Evolutionary conservation across 148 eudicot genomes (phyloP), one percentile per base, ranked within the genome.

Genomic region (Rhododendron vialii): DNA sequence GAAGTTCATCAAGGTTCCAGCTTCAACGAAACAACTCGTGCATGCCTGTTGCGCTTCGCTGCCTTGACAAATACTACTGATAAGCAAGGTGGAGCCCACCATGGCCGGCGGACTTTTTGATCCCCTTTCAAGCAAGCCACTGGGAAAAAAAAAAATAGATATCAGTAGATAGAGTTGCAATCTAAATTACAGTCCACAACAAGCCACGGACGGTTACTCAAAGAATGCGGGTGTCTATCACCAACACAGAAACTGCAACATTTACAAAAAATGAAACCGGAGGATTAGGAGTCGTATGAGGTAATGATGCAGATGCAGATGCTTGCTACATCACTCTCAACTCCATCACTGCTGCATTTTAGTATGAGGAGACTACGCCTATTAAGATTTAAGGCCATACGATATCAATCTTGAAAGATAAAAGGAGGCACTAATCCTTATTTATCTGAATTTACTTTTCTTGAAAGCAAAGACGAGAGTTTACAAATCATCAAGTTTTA

Each of bases 91-190:
- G 99, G 99, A 59, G 99, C 98, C 99, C 99, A 96, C 99, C 99
- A 96, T 8, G 98, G 98, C 30, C 94, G 89, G 12, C 92, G 93
- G 28, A 95, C 96, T 79, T 89, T 96, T 87, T 96, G 98, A 90
- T 96, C 99, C 81, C 99, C 99, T 91, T 94, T 96, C 95, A 96
- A 91, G 91, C 99, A 96, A 85, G 98, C 99, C 90, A 96, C 99
- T 96, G 90, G 69, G 81, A 26, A 87, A 89, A 87, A 3, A 83
- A 48, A 87, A 7, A 82, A 36, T 26, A 33, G 24, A 48, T 4
- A 7, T 41, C 50, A 67, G 75, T 75, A 71, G n/a, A 53, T 73
- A 86, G 24, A 41, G 22, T n/a, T 28, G 41, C 30, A 59, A 17
- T 57, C 69, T 61, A 85, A 85, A 77, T 55, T 18, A 53, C 17